A percentile compares a stretch with the other conserved stretches of the same genome.
Evolutionary conservation across 1,284 basidiomycete species (phyloP).

Genomic region (Phylloporus gajari): DNA sequence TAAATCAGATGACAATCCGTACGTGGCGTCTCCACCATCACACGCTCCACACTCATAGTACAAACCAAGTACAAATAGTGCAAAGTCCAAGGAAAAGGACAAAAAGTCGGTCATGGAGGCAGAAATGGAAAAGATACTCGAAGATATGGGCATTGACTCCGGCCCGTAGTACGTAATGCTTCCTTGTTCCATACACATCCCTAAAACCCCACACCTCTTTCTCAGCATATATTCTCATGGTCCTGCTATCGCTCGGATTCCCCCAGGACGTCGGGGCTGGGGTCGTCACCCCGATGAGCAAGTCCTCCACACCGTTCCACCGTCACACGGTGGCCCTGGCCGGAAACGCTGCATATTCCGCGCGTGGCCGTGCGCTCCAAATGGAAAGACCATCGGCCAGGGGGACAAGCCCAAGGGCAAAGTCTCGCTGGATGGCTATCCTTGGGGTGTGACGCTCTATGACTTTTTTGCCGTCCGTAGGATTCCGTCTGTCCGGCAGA

Average conservation of each 20-base stretch:
- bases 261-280: neutral
- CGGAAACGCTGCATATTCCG: slow-evolving; percentile 31
- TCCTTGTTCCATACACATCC: neutral
- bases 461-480: slow-evolving; percentile 53
- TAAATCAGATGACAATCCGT: neutral
- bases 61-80: neutral
- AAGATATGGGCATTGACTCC: neutral
- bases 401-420: slow-evolving; percentile 26
- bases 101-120: neutral
- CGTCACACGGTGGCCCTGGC: neutral
- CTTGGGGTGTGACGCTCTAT: slow-evolving; percentile 58
- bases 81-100: neutral
- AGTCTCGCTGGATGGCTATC: slow-evolving; percentile 46
- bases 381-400: slow-evolving; percentile 14
- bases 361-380: slow-evolving; percentile 35
- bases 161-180: neutral
- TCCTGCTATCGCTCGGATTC: neutral
- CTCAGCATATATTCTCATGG: neutral
- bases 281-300: slow-evolving; percentile 19
- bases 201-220: neutral
- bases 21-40: neutral
- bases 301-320: slow-evolving; percentile 23
- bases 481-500: slow-evolving; percentile 28
- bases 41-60: neutral
- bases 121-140: neutral